A percentile compares a stretch with the other conserved stretches of the same genome.
phyloP scores from a whole-genome alignment of 179 eudicot genomes.

The Beta macrorhiza region DNA sequence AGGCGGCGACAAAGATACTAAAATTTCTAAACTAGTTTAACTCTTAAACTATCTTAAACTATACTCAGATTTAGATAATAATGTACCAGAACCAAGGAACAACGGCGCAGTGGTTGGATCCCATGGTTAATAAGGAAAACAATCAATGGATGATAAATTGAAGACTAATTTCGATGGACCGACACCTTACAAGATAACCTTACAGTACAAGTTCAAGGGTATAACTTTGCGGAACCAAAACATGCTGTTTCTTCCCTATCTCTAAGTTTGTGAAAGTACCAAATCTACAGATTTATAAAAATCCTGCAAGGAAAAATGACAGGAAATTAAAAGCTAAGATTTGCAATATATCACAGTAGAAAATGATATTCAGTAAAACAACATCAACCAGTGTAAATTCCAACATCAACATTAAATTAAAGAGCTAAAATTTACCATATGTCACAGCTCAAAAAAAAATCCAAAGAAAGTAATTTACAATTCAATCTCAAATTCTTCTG shows the following conservation, averaged over 20 bases:
- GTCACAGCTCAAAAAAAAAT: not conserved
- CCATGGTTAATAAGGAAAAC: conserved; percentile 37
- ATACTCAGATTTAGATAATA: conserved; percentile 35
- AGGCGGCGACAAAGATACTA: not conserved
- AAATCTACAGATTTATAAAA: not conserved
- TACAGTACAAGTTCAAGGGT: conserved; percentile 71
- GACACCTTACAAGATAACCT: conserved; percentile 59
- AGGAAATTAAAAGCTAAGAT: conserved; percentile 7
- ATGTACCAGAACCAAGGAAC: conserved; percentile 47
- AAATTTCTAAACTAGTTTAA: conserved; percentile 4
- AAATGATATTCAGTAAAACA: not conserved
- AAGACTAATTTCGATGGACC: conserved; percentile 5
- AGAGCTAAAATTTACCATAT: not conserved
- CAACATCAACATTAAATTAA: not conserved
- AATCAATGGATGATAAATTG: conserved; percentile 3
- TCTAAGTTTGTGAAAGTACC: conserved; percentile 7
- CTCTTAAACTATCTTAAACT: not conserved
- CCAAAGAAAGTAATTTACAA: not conserved
- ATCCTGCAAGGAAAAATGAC: conserved; percentile 30
- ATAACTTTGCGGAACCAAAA: conserved; percentile 58
- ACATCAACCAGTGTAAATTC: not conserved
- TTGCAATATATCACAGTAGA: not conserved
- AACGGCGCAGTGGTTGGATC: conserved; percentile 43
- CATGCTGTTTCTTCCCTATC: conserved; percentile 47
- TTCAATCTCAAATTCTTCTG: not conserved